phyloP scores from a whole-genome alignment of 306 rosid species.

The Dalbergia cochinchinensis region DNA sequence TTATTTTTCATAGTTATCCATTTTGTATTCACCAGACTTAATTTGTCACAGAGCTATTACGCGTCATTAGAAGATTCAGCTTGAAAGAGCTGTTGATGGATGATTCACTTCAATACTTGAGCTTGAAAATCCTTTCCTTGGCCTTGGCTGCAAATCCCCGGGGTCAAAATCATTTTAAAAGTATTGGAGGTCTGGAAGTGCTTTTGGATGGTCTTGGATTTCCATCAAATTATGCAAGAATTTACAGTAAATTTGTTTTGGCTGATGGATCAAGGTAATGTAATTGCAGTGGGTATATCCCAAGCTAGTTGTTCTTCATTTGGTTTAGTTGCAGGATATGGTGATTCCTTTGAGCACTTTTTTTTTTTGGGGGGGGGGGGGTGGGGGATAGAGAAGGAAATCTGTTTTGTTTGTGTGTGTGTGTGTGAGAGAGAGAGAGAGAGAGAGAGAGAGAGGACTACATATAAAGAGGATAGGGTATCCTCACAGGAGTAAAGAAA shows the following conservation, averaged over 20 bases:
- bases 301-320: conserved; percentile 33
- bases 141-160: conserved; percentile 86
- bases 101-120: conserved; percentile 73
- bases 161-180: conserved; percentile 94
- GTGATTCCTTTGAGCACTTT: not conserved
- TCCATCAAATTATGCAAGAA: conserved; percentile 71
- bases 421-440: not conserved
- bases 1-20: conserved; percentile 21
- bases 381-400: not conserved
- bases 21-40: conserved; percentile 46
- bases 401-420: too few species aligned
- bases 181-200: conserved; percentile 99
- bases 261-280: conserved; percentile 72
- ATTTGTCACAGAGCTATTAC: conserved; percentile 80
- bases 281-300: conserved; percentile 37
- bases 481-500: not conserved
- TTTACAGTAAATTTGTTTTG: conserved; percentile 52
- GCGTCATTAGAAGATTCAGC: conserved; percentile 85
- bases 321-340: conserved; percentile 32
- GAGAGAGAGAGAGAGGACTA: not conserved
- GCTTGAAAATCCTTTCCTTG: conserved; percentile 78
- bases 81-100: conserved; percentile 86
- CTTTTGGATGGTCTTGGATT: conserved; percentile 96
- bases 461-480: not conserved
- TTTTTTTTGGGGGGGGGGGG: too few species aligned